These are phyloP conservation scores for Clathrospora elynae DNA, from an alignment of 2,329 filamentous ascomycete species.

Conservation along the genomic window DNA sequence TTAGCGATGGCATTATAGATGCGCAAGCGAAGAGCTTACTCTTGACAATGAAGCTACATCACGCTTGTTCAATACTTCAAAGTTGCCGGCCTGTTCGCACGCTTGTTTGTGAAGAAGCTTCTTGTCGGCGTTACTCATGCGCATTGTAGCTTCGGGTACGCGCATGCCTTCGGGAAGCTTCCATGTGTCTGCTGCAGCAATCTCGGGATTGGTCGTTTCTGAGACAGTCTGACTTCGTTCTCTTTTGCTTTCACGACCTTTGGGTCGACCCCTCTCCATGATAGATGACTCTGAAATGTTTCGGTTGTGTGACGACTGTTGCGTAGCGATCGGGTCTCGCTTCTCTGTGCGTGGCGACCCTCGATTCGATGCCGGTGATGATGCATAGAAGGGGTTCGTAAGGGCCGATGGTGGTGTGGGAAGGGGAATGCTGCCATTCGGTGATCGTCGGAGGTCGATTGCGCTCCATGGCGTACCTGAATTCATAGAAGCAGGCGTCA, in stretches of 20 bases:
- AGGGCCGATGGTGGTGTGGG: constrained; percentile 41
- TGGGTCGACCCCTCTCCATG: constrained; percentile 47
- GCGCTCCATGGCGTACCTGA: constrained; percentile 38
- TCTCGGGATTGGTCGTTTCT: constrained; percentile 37
- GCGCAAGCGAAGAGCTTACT: constrained; percentile 47
- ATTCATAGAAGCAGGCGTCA: constrained; percentile 35
- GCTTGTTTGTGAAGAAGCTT: constrained; percentile 48
- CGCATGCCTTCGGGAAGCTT: constrained; percentile 47
- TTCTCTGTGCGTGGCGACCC: constrained; percentile 41
- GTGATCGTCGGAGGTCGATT: constrained; percentile 40
- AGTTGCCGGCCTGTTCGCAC: constrained; percentile 47
- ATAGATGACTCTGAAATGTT: constrained; percentile 48
- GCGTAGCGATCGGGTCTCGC: constrained; percentile 36
- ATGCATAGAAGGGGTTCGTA: constrained; percentile 39
- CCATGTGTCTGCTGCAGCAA: constrained; percentile 39
- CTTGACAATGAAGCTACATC: constrained; percentile 61
- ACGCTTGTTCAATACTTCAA: constrained; percentile 48
- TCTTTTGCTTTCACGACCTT: constrained; percentile 40
- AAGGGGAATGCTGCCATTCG: constrained; percentile 34
- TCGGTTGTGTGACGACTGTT: constrained; percentile 33
- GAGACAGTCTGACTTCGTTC: constrained; percentile 42
- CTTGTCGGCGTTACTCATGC: constrained; percentile 45
- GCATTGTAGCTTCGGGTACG: constrained; percentile 41
- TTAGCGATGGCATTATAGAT: constrained; percentile 22
- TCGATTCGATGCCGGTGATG: constrained; percentile 38